Evolutionary conservation across 1,284 basidiomycete genomes (phyloP), one percentile per base, ranked within the genome.

Genomic region (Earliella scabrosa): DNA sequence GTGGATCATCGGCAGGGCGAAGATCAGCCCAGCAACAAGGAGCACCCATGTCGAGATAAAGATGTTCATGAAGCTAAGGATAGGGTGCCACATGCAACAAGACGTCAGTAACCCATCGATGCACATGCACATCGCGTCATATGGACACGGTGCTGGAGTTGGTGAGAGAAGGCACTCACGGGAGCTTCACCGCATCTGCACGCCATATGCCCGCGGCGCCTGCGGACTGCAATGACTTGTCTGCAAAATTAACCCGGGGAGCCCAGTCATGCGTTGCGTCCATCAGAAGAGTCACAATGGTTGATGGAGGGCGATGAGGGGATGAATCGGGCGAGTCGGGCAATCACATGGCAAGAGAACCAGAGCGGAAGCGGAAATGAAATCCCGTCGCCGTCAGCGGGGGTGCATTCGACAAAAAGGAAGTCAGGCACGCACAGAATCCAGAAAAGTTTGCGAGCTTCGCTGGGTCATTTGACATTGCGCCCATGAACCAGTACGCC

Each of bases 401-500:
- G 11, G 39, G 21, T n/a, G 16, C 13, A 43, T 38, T 23, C 45
- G 40, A 45, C 13, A 3, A 34, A 27, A 34, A 10, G 26, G 52
- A 54, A 44, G 50, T 14, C 49, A 43, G 45, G 50, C 31, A 71
- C 75, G 60, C 62, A 77, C 77, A 79, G 58, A 81, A 77, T 10
- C 80, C 80, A 26, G 75, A 70, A 60, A 80, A 75, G 59, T 78
- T 76, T 7, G 79, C 79, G 20, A 82, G 73, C 63, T 77, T 77
- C 18, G 71, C 72, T 4, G 77, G 75, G 55, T 80, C 73, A 58
- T 80, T 80, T 38, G 74, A 75, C 73, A 81, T 76, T 32, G 77
- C 75, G 27, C 79, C 78, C 74, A 79, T 78, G 64, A 82, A 68
- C 82, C 81, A 82, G 68, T 83, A 84, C 23, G 79, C 79, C 27